Conservation (phyloP, 2,329 filamentous ascomycete genomes). For the Hypoxylon sp. region DNA sequence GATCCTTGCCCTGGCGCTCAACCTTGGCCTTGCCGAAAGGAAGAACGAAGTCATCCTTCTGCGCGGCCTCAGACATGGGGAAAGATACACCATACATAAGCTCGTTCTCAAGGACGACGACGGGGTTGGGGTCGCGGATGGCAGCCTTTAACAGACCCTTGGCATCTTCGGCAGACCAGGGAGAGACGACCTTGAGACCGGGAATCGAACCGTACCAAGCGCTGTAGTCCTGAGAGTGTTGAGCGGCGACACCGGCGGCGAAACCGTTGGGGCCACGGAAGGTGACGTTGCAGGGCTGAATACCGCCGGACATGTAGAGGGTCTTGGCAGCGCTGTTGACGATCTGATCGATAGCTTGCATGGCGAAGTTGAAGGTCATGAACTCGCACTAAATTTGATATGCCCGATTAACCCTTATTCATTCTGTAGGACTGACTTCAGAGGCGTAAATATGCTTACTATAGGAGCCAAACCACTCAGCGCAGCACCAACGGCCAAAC, state of each 20-base stretch:
- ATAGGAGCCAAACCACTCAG: slow-evolving; percentile 94
- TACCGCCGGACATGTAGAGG: slow-evolving; percentile 99
- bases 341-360: slow-evolving; percentile 99
- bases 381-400: slow-evolving; percentile 83
- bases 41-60: slow-evolving; percentile 96
- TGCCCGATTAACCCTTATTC: slow-evolving; percentile 24
- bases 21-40: slow-evolving; percentile 99
- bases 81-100: slow-evolving; percentile 93
- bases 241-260: slow-evolving; percentile 92
- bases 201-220: slow-evolving; percentile 99
- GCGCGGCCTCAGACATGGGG: slow-evolving; percentile 96
- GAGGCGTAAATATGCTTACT: slow-evolving; percentile 69
- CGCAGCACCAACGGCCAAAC: slow-evolving; percentile 94
- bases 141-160: slow-evolving; percentile 98
- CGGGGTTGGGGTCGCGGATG: slow-evolving; percentile 98
- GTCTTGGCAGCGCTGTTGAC: slow-evolving; percentile 99
- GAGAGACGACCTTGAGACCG: slow-evolving; percentile 95
- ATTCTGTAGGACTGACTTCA: not conserved
- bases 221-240: slow-evolving; percentile 99
- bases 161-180: slow-evolving; percentile 97
- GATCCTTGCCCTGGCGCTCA: slow-evolving; percentile 93
- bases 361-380: slow-evolving; percentile 99
- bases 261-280: slow-evolving; percentile 99
- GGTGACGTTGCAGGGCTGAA: slow-evolving; percentile 99
- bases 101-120: slow-evolving; percentile 92